Evolutionary conservation across 495 filamentous ascomycete genomes (phyloP).

Genomic region (Cryomyces minteri): DNA sequence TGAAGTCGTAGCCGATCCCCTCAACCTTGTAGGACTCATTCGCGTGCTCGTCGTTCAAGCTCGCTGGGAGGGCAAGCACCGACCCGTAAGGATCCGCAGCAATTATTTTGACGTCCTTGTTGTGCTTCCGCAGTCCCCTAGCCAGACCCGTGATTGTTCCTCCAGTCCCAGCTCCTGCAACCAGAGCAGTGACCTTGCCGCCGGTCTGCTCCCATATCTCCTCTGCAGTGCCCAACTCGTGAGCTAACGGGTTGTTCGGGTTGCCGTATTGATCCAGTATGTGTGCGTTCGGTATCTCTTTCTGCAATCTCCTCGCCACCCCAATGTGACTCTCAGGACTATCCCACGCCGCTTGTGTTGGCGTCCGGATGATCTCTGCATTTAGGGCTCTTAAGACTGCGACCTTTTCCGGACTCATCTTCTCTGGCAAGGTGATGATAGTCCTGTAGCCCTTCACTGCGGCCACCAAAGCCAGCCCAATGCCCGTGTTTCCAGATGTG

Average conservation of each 20-base stretch:
- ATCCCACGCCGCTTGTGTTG: slow-evolving; percentile 88
- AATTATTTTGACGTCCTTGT: slow-evolving; percentile 61
- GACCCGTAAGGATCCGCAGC: slow-evolving; percentile 85
- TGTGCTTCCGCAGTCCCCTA: slow-evolving; percentile 73
- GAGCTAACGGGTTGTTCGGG: slow-evolving; percentile 75
- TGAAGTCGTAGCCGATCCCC: slow-evolving; percentile 97
- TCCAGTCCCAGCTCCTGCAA: slow-evolving; percentile 89
- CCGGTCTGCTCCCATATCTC: slow-evolving; percentile 88
- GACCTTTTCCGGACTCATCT: slow-evolving; percentile 98
- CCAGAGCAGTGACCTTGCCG: slow-evolving; percentile 67
- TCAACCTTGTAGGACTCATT: slow-evolving; percentile 93
- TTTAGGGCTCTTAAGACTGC: slow-evolving; percentile 82
- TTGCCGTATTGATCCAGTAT: slow-evolving; percentile 97
- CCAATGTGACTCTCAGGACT: slow-evolving; percentile 93
- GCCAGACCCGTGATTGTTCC: slow-evolving; percentile 89
- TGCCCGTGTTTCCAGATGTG: slow-evolving; percentile 86
- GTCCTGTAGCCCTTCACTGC: slow-evolving; percentile 95
- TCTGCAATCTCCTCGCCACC: slow-evolving; percentile 72
- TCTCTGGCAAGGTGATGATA: slow-evolving; percentile 96
- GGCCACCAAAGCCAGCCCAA: slow-evolving; percentile 81
- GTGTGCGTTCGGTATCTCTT: slow-evolving; percentile 91
- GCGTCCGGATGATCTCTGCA: slow-evolving; percentile 93
- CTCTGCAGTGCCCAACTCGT: slow-evolving; percentile 88
- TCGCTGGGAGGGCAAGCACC: slow-evolving; percentile 62
- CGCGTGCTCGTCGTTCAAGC: slow-evolving; percentile 55